Conservation (phyloP, 2,329 filamentous ascomycete genomes). For the Penicillium palitans region DNA sequence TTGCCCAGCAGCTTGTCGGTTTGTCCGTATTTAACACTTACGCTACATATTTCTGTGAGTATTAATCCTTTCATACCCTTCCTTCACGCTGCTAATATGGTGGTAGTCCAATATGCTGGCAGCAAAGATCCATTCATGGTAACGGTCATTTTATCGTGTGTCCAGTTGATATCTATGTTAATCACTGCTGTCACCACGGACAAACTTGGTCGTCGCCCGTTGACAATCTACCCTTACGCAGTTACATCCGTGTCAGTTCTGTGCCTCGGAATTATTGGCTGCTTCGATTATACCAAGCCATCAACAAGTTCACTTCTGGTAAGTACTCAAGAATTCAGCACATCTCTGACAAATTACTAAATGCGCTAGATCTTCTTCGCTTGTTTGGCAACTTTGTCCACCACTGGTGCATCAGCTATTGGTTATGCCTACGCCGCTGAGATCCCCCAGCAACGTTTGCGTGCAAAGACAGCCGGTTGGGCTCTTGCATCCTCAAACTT, state of each 20-base stretch:
- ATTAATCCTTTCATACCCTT: background rate
- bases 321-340: background rate
- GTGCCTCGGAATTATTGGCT: conserved; percentile 43
- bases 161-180: conserved; percentile 47
- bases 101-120: conserved; percentile 43
- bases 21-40: conserved; percentile 44
- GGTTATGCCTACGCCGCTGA: conserved; percentile 48
- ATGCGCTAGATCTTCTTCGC: conserved; percentile 44
- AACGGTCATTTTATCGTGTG: conserved; percentile 44
- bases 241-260: conserved; percentile 41
- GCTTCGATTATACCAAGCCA: conserved; percentile 41
- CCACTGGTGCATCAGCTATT: conserved; percentile 46
- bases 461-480: conserved; percentile 44
- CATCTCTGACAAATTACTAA: background rate
- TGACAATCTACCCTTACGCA: conserved; percentile 44
- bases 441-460: conserved; percentile 44
- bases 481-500: conserved; percentile 44
- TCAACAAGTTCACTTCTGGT: conserved; percentile 42
- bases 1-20: conserved; percentile 44
- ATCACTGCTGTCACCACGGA: conserved; percentile 40
- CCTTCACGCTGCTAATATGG: conserved; percentile 5
- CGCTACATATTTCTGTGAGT: conserved; percentile 43
- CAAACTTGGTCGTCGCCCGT: conserved; percentile 38
- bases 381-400: conserved; percentile 45
- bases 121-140: conserved; percentile 46